Base-by-base conservation (phyloP, 805 yeast species). In the Debaryomyces maramus region DNA sequence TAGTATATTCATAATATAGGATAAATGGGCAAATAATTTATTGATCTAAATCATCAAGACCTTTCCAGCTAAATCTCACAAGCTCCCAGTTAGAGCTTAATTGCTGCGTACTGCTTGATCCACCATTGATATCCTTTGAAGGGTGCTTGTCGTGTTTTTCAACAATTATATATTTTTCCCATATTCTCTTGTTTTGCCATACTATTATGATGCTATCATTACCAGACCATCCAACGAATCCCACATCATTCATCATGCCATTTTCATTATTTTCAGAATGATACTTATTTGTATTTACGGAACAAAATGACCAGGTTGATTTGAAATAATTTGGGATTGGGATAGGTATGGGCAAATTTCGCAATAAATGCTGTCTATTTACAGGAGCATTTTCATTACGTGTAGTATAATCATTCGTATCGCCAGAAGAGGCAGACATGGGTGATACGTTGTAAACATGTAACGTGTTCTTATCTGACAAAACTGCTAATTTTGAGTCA, bases 301-400 rank as follows among this genome's bases (percentile, higher is more conserved):
- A 84, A 37, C 88, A 87, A 65, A 85, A 87, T 29, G 93, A 83
- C 97, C 97, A 90, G 11, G 85, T 83, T 2, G 91, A 83, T 37
- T 83, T 79, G 61, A 90, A 85, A 57, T 89, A 89, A 34, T 74
- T 72, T 13, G 72, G 72, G 28, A 69, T 52, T 16, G 89, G 86
- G 42, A 81, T 75, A 36, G 88, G 70, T 1, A 76, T 50, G 9
- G 89, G 88, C 7, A 85, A 46, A 34, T 70, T 76, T 38, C 78
- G 76, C 36, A 90, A 67, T 16, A 86, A 52, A 58, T 88, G 96
- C 15, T 80, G 77, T 43, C 86, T 72, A 52, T 81, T 79, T 10
- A 39, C 34, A 5, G 69, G 70, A 5, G 21, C 16, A 2, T 41
- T 26, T 19, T 38, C 39, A 15, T 37, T 40, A 23, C 42, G 38